These are phyloP conservation scores for Francoa sonchifolia DNA, from an alignment of 441 rosid genomes.

Conservation along the genomic window DNA sequence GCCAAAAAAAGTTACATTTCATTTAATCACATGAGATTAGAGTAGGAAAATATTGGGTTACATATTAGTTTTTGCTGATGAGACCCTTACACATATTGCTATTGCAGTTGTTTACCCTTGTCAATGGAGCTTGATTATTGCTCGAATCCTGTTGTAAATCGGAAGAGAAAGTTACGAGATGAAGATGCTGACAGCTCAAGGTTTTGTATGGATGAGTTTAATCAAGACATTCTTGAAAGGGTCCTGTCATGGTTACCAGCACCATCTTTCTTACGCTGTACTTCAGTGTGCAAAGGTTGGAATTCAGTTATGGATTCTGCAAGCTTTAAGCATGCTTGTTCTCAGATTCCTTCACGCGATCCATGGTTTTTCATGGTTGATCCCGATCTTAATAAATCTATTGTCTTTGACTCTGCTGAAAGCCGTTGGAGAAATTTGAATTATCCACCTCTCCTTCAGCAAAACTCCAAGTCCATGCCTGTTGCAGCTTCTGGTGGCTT, in stretches of 20 bases:
- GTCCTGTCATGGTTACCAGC: conserved; percentile 81
- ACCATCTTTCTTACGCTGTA: conserved; percentile 42
- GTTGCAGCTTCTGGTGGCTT: conserved; percentile 77
- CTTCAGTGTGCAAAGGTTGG: conserved; percentile 86
- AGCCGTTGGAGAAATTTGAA: conserved; percentile 49
- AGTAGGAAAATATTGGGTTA: too few species aligned
- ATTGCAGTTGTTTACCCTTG: conserved; percentile 14
- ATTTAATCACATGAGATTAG: too few species aligned
- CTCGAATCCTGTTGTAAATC: conserved; percentile 15
- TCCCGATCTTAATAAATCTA: conserved; percentile 23
- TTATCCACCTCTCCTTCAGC: conserved; percentile 19
- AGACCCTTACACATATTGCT: background rate
- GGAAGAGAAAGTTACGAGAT: conserved; percentile 47
- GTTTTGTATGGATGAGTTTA: conserved; percentile 51
- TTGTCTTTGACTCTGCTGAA: conserved; percentile 56
- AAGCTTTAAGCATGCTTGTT: conserved; percentile 73
- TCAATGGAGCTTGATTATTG: conserved; percentile 24
- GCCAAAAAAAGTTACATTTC: too few species aligned
- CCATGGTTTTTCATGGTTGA: conserved; percentile 81
- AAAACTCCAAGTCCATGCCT: conserved; percentile 29
- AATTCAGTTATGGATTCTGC: conserved; percentile 40
- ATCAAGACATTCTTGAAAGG: conserved; percentile 66
- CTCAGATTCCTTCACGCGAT: conserved; percentile 46
- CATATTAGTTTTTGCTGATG: conserved; percentile 2
- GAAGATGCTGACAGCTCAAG: conserved; percentile 15